Conservation (phyloP, 805 yeast species). For the Lachancea quebecensis region DNA sequence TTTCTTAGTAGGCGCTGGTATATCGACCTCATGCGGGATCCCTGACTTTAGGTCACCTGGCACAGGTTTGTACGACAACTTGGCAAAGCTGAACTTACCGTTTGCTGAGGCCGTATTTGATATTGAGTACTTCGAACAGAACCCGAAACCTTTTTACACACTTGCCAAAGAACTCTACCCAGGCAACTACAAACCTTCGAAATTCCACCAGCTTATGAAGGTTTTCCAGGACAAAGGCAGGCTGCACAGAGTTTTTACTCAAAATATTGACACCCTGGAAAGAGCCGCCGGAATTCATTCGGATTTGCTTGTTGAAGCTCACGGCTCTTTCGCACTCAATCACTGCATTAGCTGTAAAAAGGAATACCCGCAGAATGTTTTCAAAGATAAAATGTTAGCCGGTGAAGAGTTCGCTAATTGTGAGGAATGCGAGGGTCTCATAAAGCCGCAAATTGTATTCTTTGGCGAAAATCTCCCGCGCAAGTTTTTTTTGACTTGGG, state of each 20-base stretch:
- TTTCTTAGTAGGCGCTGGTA: slow-evolving; percentile 87
- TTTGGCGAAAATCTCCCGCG: slow-evolving; percentile 85
- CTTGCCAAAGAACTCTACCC: slow-evolving; percentile 84
- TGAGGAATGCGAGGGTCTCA: slow-evolving; percentile 58
- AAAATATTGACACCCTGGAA: slow-evolving; percentile 89
- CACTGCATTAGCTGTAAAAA: slow-evolving; percentile 73
- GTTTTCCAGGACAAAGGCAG: slow-evolving; percentile 56
- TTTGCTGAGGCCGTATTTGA: slow-evolving; percentile 96
- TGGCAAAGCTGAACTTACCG: slow-evolving; percentile 68
- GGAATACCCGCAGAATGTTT: slow-evolving; percentile 43
- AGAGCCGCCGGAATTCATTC: slow-evolving; percentile 69
- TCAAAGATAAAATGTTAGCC: slow-evolving; percentile 36
- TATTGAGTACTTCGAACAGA: slow-evolving; percentile 65
- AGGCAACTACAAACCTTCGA: slow-evolving; percentile 77
- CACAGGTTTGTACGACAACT: slow-evolving; percentile 81
- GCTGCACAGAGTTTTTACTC: slow-evolving; percentile 74
- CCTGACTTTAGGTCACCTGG: slow-evolving; percentile 92
- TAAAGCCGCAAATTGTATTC: slow-evolving; percentile 91
- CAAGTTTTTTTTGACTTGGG: slow-evolving; percentile 64
- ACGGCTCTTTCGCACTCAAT: slow-evolving; percentile 83
- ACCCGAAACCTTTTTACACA: slow-evolving; percentile 79
- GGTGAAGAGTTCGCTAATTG: slow-evolving; percentile 41
- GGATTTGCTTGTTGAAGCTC: slow-evolving; percentile 76
- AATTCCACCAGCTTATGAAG: slow-evolving; percentile 67
- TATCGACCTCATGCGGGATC: slow-evolving; percentile 88